Evolutionary conservation across 345 rosid genomes (phyloP), one percentile per base, ranked within the genome.

Genomic region (Aquilaria sinensis): DNA sequence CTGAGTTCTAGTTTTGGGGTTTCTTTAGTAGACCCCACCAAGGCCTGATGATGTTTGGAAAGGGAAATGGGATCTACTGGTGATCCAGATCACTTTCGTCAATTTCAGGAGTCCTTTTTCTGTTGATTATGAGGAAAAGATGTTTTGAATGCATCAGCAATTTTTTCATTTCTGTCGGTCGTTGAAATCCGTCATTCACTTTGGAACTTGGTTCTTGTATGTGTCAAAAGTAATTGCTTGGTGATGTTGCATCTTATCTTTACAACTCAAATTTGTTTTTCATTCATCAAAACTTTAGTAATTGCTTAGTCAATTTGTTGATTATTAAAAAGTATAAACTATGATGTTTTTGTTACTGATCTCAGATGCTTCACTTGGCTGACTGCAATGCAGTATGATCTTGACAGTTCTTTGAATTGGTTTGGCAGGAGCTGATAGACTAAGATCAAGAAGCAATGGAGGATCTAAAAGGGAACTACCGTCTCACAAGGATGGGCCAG

Each of bases 351-450:
- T 60, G 8, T 61, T 65, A n/a, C 57, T 52, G 47, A 57, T 54
- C 10, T 62, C 5, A 46, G 46, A 12, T 13, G 10, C 51, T 41
- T 37, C 49, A 10, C 29, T 63, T 53, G 33, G 57, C 23, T 13
- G 43, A 32, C 61, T 6, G 51, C 37, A 65, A 56, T 32, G 32
- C 48, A 14, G 48, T 59, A 31, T 53, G 57, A 58, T 64, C 49
- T 55, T 31, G 37, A 58, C 11, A 57, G 8, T 2, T 60, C 12
- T 59, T 54, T 74, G 50, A 62, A 50, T 72, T 64, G 57, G 59
- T 78, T 72, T 71, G 78, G 75, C 78, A 90, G 95, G 96, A 70
- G 81, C 84, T 61, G 95, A 94, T 58, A 83, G 86, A 71, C 83
- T 81, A 14, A 81, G 79, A 77, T 67, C 85, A 69, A 86, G 86